phyloP scores from a whole-genome alignment of 2,329 filamentous ascomycete species.

The Microthyrium microscopicum region DNA sequence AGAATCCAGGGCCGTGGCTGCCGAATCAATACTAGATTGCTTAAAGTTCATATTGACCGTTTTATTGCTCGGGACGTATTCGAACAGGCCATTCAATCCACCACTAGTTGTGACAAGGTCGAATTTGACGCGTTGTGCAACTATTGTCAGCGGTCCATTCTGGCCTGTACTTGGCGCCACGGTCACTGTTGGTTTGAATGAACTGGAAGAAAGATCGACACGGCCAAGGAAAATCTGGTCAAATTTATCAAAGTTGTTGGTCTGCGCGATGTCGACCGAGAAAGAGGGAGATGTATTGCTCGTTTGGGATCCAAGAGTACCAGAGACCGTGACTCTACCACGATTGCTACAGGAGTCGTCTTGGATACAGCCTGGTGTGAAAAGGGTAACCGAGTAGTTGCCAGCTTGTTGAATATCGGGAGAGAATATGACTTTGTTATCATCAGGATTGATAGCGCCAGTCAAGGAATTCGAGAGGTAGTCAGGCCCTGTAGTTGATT shows the following conservation, averaged over 20 bases:
- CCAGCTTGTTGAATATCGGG: constrained; percentile 80
- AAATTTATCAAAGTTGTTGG: constrained; percentile 93
- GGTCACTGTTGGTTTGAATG: constrained; percentile 68
- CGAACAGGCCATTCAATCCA: constrained; percentile 77
- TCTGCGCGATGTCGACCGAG: constrained; percentile 59
- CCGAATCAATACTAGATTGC: constrained; percentile 57
- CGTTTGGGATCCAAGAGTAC: constrained; percentile 23
- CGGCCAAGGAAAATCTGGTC: constrained; percentile 79
- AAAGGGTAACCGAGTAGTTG: constrained; percentile 80
- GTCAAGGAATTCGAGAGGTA: constrained; percentile 53
- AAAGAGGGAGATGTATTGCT: constrained; percentile 23
- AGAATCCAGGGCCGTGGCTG: constrained; percentile 51
- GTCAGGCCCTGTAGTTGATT: constrained; percentile 52
- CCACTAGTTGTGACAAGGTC: constrained; percentile 57
- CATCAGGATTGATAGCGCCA: constrained; percentile 36
- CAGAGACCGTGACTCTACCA: constrained; percentile 70
- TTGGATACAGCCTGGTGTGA: constrained; percentile 76
- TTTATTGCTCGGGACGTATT: constrained; percentile 55
- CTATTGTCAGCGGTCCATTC: constrained; percentile 51
- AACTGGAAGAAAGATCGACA: constrained; percentile 55
- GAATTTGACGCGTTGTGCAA: constrained; percentile 81
- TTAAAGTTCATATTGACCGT: constrained; percentile 47
- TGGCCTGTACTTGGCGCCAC: constrained; percentile 53
- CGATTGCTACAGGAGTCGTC: constrained; percentile 62
- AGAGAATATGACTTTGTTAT: constrained; percentile 56